Conservation (phyloP, 768 basidiomycete genomes). For the Podaxis rugospora region DNA sequence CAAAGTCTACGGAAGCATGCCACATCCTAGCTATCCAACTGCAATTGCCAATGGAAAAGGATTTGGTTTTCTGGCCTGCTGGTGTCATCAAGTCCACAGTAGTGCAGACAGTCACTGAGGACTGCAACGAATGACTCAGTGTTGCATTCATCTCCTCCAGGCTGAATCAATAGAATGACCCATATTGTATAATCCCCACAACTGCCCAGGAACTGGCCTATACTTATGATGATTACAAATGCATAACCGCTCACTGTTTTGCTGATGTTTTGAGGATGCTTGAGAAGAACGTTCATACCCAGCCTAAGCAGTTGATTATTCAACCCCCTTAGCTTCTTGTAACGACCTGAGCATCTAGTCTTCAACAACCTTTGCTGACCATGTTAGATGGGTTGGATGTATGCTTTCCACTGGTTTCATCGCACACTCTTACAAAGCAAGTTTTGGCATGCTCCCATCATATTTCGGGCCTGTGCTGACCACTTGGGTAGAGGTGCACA, state of each 20-base stretch:
- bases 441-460: too few species aligned
- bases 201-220: too few species aligned
- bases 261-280: not conserved
- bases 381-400: not conserved
- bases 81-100: not conserved
- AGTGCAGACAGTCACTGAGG: not conserved
- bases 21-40: too few species aligned
- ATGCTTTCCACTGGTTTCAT: too few species aligned
- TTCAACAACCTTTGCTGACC: not conserved
- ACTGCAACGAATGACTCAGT: not conserved
- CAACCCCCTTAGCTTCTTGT: not conserved
- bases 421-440: too few species aligned
- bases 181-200: too few species aligned
- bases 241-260: not conserved
- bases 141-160: too few species aligned
- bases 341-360: not conserved
- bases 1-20: too few species aligned
- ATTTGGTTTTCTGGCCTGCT: not conserved
- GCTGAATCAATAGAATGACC: too few species aligned
- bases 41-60: too few species aligned
- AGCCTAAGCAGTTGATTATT: not conserved
- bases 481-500: too few species aligned
- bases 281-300: not conserved
- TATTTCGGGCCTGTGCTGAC: too few species aligned
- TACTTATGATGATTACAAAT: not conserved